Conservation (phyloP, 192 early-diverging fungal species). For the Coemansia sp. region DNA sequence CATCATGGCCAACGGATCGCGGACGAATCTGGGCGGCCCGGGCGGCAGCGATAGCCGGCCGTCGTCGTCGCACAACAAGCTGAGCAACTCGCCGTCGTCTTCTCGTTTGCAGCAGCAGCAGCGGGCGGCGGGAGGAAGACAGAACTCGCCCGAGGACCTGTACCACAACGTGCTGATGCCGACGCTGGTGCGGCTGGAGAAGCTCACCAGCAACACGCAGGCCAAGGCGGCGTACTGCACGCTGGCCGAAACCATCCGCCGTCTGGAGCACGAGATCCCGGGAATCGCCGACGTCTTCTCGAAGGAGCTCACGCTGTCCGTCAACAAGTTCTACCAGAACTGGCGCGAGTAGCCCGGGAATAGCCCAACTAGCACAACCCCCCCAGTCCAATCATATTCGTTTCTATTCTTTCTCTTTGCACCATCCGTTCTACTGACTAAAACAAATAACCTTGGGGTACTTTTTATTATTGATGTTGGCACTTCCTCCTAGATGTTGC, state of each 20-base stretch:
- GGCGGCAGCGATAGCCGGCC: slow-evolving; percentile 32
- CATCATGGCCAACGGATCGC: slow-evolving; percentile 12
- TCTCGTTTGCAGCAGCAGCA: slow-evolving; percentile 25
- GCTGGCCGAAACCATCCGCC: slow-evolving; percentile 56
- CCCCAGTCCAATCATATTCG: too few relatives aligned
- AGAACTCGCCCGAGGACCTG: slow-evolving; percentile 45
- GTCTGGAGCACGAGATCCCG: slow-evolving; percentile 55
- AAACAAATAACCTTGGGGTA: neutral
- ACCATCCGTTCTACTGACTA: too few relatives aligned
- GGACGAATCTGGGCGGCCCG: slow-evolving; percentile 26
- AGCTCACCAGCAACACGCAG: slow-evolving; percentile 50
- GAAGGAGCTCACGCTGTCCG: slow-evolving; percentile 50
- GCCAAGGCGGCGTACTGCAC: slow-evolving; percentile 51
- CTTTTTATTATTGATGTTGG: neutral
- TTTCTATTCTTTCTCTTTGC: too few relatives aligned
- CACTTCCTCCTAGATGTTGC: slow-evolving; percentile 23
- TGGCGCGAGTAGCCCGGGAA: slow-evolving; percentile 38
- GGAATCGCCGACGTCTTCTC: slow-evolving; percentile 56
- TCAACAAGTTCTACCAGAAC: slow-evolving; percentile 54
- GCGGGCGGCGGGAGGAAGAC: slow-evolving; percentile 19
- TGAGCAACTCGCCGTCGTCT: slow-evolving; percentile 23
- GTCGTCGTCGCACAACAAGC: slow-evolving; percentile 42
- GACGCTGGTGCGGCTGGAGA: slow-evolving; percentile 48
- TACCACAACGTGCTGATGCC: slow-evolving; percentile 57
- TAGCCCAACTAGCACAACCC: neutral